phyloP scores from a whole-genome alignment of 1,284 basidiomycete species.

The Acaromyces ingoldii region DNA sequence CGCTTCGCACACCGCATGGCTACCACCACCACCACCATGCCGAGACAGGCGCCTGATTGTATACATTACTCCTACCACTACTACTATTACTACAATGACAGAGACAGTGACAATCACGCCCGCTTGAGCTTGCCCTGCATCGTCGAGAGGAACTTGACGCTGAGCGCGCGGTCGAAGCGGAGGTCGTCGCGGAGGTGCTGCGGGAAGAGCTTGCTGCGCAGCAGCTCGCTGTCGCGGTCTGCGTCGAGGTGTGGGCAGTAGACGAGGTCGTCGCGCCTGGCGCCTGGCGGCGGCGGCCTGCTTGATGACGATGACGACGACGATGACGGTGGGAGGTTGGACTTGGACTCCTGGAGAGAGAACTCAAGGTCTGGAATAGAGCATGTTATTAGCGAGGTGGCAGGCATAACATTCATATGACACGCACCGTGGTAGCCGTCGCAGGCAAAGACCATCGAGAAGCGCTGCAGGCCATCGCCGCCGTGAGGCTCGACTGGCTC shows the following conservation, averaged over 20 bases:
- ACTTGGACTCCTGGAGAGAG: conserved; percentile 34
- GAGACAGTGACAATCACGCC: no score
- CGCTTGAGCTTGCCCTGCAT: conserved; percentile 19
- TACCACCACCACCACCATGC: neutral
- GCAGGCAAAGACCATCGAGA: conserved; percentile 37
- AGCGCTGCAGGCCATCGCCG: conserved; percentile 15
- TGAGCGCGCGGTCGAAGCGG: conserved; percentile 21
- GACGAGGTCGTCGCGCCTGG: conserved; percentile 36
- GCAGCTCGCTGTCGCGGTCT: conserved; percentile 26
- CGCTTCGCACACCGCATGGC: neutral
- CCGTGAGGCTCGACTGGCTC: conserved; percentile 12
- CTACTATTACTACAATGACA: no score
- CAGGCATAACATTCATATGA: neutral
- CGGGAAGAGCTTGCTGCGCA: conserved; percentile 15
- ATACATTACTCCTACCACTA: neutral
- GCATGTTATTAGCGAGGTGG: neutral
- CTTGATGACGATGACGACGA: neutral
- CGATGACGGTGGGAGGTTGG: conserved; percentile 1
- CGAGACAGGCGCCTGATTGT: neutral
- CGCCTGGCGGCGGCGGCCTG: neutral
- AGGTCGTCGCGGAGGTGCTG: conserved; percentile 20
- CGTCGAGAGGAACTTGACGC: conserved; percentile 18
- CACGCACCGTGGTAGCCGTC: conserved; percentile 36
- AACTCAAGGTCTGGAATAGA: conserved; percentile 28
- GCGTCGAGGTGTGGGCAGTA: conserved; percentile 45